These are phyloP conservation scores for Domatiomyces catenatus DNA, from an alignment of 2,329 filamentous ascomycete genomes.

Conservation along the genomic window DNA sequence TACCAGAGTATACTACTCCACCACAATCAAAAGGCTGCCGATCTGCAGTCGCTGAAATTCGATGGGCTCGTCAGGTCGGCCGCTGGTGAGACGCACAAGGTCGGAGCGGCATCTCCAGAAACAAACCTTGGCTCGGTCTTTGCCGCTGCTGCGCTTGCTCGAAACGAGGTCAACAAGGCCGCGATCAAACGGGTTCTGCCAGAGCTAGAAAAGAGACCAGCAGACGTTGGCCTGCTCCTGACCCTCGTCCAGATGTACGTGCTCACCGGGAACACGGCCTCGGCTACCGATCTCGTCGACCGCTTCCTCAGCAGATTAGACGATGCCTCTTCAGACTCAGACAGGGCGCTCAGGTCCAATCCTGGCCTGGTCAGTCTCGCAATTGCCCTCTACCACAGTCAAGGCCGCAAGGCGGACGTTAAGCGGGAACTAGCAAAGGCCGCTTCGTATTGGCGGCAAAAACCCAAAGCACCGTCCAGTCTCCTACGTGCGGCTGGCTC, in stretches of 20 bases:
- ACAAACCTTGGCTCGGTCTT: constrained; percentile 45
- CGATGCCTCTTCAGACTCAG: constrained; percentile 37
- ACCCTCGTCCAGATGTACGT: constrained; percentile 72
- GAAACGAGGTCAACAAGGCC: constrained; percentile 45
- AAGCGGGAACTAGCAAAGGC: constrained; percentile 63
- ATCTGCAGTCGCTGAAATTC: constrained; percentile 46
- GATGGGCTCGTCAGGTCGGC: constrained; percentile 31
- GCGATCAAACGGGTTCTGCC: constrained; percentile 55
- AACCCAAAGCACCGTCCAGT: constrained; percentile 42
- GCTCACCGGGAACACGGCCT: constrained; percentile 51
- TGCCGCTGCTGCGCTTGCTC: constrained; percentile 58
- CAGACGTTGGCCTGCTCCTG: constrained; percentile 64
- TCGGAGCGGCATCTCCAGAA: constrained; percentile 31
- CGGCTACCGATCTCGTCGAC: constrained; percentile 62
- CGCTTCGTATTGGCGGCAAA: constrained; percentile 62
- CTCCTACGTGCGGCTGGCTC: constrained; percentile 71
- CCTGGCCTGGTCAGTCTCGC: constrained; percentile 71
- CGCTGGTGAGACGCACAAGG: background rate
- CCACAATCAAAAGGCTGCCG: constrained; percentile 40
- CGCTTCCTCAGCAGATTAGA: constrained; percentile 60
- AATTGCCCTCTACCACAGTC: constrained; percentile 61
- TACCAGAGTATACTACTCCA: constrained; percentile 41
- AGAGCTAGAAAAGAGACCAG: constrained; percentile 56
- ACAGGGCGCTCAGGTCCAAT: constrained; percentile 59
- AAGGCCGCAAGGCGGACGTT: constrained; percentile 57